phyloP scores from a whole-genome alignment of 352 stramenopile genomes.

The Halophytophthora batemanensis region DNA sequence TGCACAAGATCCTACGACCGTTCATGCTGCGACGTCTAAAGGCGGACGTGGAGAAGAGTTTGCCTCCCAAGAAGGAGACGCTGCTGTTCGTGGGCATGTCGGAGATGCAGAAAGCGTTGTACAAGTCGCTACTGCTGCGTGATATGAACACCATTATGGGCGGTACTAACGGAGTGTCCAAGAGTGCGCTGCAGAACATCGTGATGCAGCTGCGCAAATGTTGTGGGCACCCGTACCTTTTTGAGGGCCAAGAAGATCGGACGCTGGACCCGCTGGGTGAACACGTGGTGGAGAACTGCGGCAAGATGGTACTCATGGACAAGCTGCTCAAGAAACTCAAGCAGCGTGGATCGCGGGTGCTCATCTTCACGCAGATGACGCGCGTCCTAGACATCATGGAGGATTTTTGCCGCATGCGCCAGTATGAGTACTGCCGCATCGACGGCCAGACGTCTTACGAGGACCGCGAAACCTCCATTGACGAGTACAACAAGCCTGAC shows the following conservation, averaged over 20 bases:
- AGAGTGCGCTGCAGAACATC: conserved; percentile 83
- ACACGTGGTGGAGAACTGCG: conserved; percentile 96
- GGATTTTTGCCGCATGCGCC: conserved; percentile 94
- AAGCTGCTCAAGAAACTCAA: conserved; percentile 90
- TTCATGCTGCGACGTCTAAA: conserved; percentile 98
- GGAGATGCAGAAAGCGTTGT: conserved; percentile 94
- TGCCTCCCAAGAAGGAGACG: conserved; percentile 98
- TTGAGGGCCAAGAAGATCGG: conserved; percentile 94
- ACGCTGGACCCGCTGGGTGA: conserved; percentile 93
- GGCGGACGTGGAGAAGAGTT: conserved; percentile 98
- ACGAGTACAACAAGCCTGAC: conserved; percentile 95
- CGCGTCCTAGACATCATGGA: conserved; percentile 93
- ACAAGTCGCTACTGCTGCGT: conserved; percentile 95
- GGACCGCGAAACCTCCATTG: conserved; percentile 80
- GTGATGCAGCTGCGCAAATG: conserved; percentile 89
- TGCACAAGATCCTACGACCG: conserved; percentile 88
- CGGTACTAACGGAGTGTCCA: conserved; percentile 59
- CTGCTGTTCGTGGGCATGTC: conserved; percentile 91
- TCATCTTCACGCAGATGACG: conserved; percentile 95
- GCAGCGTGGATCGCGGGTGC: conserved; percentile 82
- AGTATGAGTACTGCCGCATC: conserved; percentile 88
- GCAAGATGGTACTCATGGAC: conserved; percentile 97
- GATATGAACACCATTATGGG: conserved; percentile 92
- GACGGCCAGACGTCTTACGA: conserved; percentile 88
- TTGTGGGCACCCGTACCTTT: conserved; percentile 92